phyloP scores from a whole-genome alignment of 768 basidiomycete species.

The Cystobasidium tubakii region DNA sequence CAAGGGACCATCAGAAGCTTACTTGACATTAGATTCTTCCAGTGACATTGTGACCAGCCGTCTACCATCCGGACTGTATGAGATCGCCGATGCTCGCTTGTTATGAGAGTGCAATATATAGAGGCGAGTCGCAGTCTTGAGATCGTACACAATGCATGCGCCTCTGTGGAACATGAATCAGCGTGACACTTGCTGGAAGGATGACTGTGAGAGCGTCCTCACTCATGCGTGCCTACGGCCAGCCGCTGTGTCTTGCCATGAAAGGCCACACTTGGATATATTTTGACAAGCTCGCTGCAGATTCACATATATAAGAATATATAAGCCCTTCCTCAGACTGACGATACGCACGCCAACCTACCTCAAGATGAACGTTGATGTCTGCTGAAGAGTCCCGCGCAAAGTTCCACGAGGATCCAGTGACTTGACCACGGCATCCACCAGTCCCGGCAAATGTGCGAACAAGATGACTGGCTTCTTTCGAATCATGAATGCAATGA shows the following conservation, averaged over 20 bases:
- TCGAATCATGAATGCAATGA: slow-evolving; percentile 85
- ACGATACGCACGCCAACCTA: neutral
- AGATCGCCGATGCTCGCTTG: slow-evolving; percentile 70
- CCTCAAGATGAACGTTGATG: slow-evolving; percentile 80
- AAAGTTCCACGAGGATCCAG: slow-evolving; percentile 76
- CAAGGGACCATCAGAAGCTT: neutral
- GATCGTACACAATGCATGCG: slow-evolving; percentile 88
- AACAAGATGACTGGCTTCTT: slow-evolving; percentile 86
- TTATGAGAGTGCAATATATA: slow-evolving; percentile 92
- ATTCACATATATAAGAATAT: neutral
- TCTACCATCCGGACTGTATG: slow-evolving; percentile 88
- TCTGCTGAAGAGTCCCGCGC: slow-evolving; percentile 75
- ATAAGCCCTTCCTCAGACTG: neutral
- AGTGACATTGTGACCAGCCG: slow-evolving; percentile 79
- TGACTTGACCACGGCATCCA: slow-evolving; percentile 93
- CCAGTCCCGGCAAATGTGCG: slow-evolving; percentile 71
- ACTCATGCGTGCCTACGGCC: slow-evolving; percentile 82
- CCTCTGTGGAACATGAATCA: slow-evolving; percentile 51
- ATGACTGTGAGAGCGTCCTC: too few species aligned
- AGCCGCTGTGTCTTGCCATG: slow-evolving; percentile 78
- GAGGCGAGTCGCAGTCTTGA: slow-evolving; percentile 87
- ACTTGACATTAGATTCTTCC: slow-evolving; percentile 66
- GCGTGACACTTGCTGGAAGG: neutral
- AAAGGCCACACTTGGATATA: slow-evolving; percentile 90
- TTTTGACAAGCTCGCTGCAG: slow-evolving; percentile 77